phyloP scores from a whole-genome alignment of 345 rosid genomes.

The Pistacia vera region DNA sequence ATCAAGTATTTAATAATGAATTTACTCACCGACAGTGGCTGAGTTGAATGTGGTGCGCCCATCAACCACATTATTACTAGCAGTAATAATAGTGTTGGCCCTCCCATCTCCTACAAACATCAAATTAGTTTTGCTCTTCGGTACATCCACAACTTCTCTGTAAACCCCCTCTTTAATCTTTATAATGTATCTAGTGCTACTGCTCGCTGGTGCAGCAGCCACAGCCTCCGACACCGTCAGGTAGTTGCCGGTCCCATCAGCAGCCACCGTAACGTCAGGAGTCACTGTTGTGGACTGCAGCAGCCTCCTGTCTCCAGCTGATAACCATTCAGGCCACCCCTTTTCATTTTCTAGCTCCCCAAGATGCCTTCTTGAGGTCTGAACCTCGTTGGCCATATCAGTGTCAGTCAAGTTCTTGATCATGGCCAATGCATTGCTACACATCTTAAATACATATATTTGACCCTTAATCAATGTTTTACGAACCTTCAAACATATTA shows the following conservation, averaged over 20 bases:
- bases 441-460: constrained; percentile 29
- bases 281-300: constrained; percentile 57
- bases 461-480: constrained; percentile 34
- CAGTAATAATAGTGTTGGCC: constrained; percentile 69
- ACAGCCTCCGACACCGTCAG: constrained; percentile 71
- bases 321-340: constrained; percentile 81
- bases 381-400: constrained; percentile 27
- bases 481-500: constrained; percentile 22
- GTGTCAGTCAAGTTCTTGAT: constrained; percentile 48
- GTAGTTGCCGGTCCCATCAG: constrained; percentile 77
- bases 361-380: constrained; percentile 21
- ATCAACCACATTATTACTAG: constrained; percentile 74
- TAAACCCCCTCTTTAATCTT: constrained; percentile 81
- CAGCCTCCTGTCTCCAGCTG: constrained; percentile 71
- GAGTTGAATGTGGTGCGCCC: constrained; percentile 92
- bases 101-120: constrained; percentile 91
- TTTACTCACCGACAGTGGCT: constrained; percentile 80
- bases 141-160: constrained; percentile 73
- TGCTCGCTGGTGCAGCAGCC: constrained; percentile 66
- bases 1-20: neutral
- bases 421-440: constrained; percentile 53
- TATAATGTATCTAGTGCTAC: constrained; percentile 62
- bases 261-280: constrained; percentile 73
- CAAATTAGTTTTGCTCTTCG: constrained; percentile 55
- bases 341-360: constrained; percentile 19